Percentiles rank a stretch among this genome's conserved stretches.
phyloP scores from a whole-genome alignment of 768 basidiomycete species.

The Podaxis mareebaensis region DNA sequence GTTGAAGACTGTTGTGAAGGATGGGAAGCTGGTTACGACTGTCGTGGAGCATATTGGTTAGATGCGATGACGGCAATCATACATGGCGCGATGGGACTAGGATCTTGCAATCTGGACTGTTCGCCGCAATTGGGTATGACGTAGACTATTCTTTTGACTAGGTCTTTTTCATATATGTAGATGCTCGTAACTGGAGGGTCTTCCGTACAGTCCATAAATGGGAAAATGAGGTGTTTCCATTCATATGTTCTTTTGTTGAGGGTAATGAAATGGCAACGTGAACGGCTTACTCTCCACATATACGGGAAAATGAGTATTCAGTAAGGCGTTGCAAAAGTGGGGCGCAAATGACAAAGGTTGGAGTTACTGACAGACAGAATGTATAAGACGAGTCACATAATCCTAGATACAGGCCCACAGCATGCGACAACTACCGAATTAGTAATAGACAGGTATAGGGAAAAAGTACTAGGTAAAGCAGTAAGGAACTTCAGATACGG shows the following conservation, averaged over 20 bases:
- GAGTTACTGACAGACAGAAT: not conserved
- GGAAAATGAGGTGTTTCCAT: not conserved
- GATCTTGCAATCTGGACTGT: not conserved
- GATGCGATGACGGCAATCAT: not conserved
- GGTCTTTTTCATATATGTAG: too few species aligned
- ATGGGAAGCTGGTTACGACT: constrained; percentile 84
- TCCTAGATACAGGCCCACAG: not conserved
- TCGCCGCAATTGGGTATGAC: not conserved
- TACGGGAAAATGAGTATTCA: too few species aligned
- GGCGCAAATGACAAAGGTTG: not conserved
- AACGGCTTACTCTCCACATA: not conserved
- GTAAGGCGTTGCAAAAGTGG: not conserved
- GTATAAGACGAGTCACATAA: not conserved
- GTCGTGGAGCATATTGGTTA: constrained; percentile 86
- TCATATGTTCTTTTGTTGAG: not conserved
- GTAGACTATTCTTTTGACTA: too few species aligned
- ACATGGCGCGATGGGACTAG: not conserved
- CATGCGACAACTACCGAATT: not conserved
- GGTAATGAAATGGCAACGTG: not conserved
- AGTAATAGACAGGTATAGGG: not conserved
- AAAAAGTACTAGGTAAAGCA: not conserved
- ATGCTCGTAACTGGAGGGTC: too few species aligned
- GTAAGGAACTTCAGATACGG: not conserved
- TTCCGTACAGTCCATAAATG: not conserved
- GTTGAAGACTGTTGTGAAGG: constrained; percentile 80